phyloP scores from a whole-genome alignment of 495 filamentous ascomycete species.

The Beverwykella pulmonaria region DNA sequence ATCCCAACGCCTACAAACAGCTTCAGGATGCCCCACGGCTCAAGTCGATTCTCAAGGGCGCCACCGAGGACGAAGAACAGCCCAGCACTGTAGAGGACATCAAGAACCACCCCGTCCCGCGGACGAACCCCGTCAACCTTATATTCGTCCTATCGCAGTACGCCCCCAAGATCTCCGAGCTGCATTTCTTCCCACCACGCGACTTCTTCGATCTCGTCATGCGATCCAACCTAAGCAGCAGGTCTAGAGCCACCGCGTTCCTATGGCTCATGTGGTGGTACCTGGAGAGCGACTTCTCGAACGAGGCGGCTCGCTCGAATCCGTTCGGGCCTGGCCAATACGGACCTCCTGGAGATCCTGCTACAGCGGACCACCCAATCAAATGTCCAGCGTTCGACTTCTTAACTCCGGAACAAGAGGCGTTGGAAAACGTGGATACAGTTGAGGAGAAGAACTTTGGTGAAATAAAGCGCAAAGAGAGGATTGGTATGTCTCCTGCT shows the following conservation, averaged over 20 bases:
- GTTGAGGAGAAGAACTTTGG: slow-evolving; percentile 84
- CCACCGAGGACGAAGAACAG: slow-evolving; percentile 88
- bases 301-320: slow-evolving; percentile 80
- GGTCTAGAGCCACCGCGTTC: slow-evolving; percentile 83
- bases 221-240: slow-evolving; percentile 79
- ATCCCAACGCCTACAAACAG: slow-evolving; percentile 96
- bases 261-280: slow-evolving; percentile 99
- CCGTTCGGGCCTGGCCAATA: slow-evolving; percentile 81
- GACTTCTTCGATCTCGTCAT: slow-evolving; percentile 98
- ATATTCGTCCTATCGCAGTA: slow-evolving; percentile 93
- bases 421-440: slow-evolving; percentile 87
- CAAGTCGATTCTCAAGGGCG: slow-evolving; percentile 96
- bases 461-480: slow-evolving; percentile 76
- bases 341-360: slow-evolving; percentile 54
- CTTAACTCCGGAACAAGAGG: slow-evolving; percentile 75
- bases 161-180: slow-evolving; percentile 86
- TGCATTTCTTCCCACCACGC: slow-evolving; percentile 80
- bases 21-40: slow-evolving; percentile 93
- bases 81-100: slow-evolving; percentile 85
- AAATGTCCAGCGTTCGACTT: slow-evolving; percentile 81
- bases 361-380: slow-evolving; percentile 64
- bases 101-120: slow-evolving; percentile 65
- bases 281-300: slow-evolving; percentile 90
- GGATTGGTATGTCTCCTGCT: slow-evolving; percentile 61
- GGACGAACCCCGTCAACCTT: slow-evolving; percentile 95